Base-by-base conservation (phyloP, 2,329 filamentous ascomycete species). In the Lachnum nothofagi region DNA sequence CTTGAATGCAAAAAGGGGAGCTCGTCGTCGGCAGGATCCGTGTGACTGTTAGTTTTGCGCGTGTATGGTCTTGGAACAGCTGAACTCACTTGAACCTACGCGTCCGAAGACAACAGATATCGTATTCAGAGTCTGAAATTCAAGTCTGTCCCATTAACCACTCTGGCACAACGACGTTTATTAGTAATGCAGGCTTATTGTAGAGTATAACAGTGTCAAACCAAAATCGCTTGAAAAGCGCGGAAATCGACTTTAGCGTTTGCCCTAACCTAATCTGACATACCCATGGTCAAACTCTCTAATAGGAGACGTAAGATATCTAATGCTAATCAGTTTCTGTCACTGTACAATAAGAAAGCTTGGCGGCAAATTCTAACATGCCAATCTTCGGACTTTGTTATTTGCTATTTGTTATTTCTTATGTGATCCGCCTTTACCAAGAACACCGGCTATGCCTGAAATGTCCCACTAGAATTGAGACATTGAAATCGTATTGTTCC, bases 221-320 rank as follows among this genome's bases (percentile, higher is more conserved):
- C 4, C 20, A 10, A 23, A 1, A 4, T 9, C 5, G 14, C 14
- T 9, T 6, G 17, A 17, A 39, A 39, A 14, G 9, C 17, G 17
- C 9, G 23, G 4, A 39, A n/a, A 5, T n/a, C 19, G 19, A 22
- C 16, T 20, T 14, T 40, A 5, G 14, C 22, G 12, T 16, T 4
- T 17, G 14, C 12, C 25, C 25, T 6, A 27, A 27, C 12, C 37
- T 10, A 12, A 12, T 6, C 12, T 25, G 16, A 38, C 35, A 10
- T 42, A 39, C n/a, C 38, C 38, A 10, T 12, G 25, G 16, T 43
- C 48, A 37, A 64, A 49, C 40, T 27, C 25, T 27, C 25, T 12
- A 27, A 27, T 12, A 6, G 25, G n/a, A n/a, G n/a, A n/a, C n/a
- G n/a, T n/a, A n/a, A n/a, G n/a, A n/a, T n/a, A n/a, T n/a, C n/a